A percentile compares a stretch with the other conserved stretches of the same genome.
These are phyloP conservation scores for Quercus bicolor DNA, from an alignment of 306 rosid genomes.

Conservation along the genomic window DNA sequence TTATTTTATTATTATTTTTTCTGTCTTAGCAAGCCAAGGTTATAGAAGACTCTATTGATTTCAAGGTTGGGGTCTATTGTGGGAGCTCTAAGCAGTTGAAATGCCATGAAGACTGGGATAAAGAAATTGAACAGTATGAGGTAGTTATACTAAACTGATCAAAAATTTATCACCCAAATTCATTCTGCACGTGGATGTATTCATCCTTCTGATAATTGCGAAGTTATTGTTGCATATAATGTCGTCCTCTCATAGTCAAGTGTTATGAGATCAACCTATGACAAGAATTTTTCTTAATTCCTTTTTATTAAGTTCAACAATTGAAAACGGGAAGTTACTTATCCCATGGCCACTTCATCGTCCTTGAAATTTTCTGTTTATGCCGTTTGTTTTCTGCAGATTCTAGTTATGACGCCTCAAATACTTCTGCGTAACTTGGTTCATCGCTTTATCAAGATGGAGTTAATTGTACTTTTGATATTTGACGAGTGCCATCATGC, in stretches of 20 bases:
- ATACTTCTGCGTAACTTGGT: slow-evolving; percentile 53
- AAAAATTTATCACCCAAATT: background rate
- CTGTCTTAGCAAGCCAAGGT: slow-evolving; percentile 76
- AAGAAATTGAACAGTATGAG: slow-evolving; percentile 71
- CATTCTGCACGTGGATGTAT: background rate
- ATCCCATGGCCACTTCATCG: slow-evolving; percentile 6
- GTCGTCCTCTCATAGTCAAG: background rate
- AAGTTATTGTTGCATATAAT: background rate
- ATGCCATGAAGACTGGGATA: slow-evolving; percentile 59
- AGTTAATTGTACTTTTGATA: slow-evolving; percentile 71
- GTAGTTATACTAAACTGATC: slow-evolving; percentile 35
- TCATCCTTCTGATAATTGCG: background rate
- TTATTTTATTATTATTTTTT: background rate
- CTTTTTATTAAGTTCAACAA: background rate
- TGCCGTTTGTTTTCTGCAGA: slow-evolving; percentile 47
- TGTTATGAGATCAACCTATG: slow-evolving; percentile 3
- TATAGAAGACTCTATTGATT: slow-evolving; percentile 67
- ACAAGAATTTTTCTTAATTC: background rate
- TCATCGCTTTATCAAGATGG: slow-evolving; percentile 85
- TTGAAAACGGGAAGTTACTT: background rate
- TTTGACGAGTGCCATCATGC: slow-evolving; percentile 99
- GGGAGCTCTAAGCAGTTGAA: slow-evolving; percentile 64
- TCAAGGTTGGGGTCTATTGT: slow-evolving; percentile 62
- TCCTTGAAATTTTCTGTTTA: slow-evolving; percentile 4
- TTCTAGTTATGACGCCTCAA: slow-evolving; percentile 92